Evolutionary conservation across 2,329 filamentous ascomycete species (phyloP).

Genomic region (Sordariomycetes sp.): DNA sequence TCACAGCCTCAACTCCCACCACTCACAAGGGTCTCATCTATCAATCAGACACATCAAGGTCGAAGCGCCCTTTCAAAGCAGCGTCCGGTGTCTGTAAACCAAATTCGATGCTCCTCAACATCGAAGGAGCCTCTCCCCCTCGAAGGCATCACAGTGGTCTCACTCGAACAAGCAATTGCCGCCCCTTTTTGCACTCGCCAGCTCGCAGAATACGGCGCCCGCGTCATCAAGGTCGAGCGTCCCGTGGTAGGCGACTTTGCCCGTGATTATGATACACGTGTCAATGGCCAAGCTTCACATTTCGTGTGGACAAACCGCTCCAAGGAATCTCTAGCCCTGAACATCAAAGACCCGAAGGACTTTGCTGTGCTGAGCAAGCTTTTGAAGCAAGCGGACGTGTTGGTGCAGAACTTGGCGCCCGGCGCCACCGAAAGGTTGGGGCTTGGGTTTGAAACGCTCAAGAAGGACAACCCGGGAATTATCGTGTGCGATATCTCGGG

Average conservation of each 20-base stretch:
- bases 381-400: slow-evolving; percentile 34
- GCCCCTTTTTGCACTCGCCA: slow-evolving; percentile 46
- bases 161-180: slow-evolving; percentile 44
- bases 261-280: slow-evolving; percentile 37
- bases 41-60: too few species aligned
- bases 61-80: too few species aligned
- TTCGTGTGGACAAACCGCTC: slow-evolving; percentile 48
- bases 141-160: slow-evolving; percentile 38
- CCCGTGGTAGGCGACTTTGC: slow-evolving; percentile 43
- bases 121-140: slow-evolving; percentile 9
- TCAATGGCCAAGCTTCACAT: slow-evolving; percentile 39
- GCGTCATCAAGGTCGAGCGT: slow-evolving; percentile 46
- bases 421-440: slow-evolving; percentile 38
- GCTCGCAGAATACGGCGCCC: slow-evolving; percentile 41
- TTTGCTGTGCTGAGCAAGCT: slow-evolving; percentile 32
- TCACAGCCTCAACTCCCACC: too few species aligned
- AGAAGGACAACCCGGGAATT: slow-evolving; percentile 28
- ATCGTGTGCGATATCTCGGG: slow-evolving; percentile 48
- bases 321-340: slow-evolving; percentile 41
- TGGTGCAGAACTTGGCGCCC: slow-evolving; percentile 44
- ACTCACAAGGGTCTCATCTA: too few species aligned
- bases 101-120: background rate
- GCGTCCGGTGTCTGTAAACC: too few species aligned
- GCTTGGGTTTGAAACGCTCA: slow-evolving; percentile 32
- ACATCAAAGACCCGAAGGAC: slow-evolving; percentile 34